phyloP scores from a whole-genome alignment of 2,329 filamentous ascomycete genomes.

The Amylocarpus encephaloides region DNA sequence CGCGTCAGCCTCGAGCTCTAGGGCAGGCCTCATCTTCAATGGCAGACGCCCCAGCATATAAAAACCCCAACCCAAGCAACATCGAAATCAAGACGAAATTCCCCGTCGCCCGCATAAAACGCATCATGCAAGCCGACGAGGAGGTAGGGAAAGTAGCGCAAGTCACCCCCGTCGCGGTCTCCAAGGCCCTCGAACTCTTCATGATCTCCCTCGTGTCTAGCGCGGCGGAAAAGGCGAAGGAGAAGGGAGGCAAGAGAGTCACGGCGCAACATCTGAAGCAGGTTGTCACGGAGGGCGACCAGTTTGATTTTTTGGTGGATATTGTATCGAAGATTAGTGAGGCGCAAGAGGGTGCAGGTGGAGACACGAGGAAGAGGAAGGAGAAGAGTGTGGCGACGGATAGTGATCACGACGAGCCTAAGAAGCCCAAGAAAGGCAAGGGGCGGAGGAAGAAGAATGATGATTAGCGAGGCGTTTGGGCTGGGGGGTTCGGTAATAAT shows the following conservation, averaged over 20 bases:
- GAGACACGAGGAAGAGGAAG: constrained; percentile 23
- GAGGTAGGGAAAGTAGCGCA: constrained; percentile 98
- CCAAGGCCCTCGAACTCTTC: constrained; percentile 92
- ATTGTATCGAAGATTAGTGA: constrained; percentile 83
- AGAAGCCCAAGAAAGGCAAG: constrained; percentile 28
- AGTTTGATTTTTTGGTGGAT: constrained; percentile 89
- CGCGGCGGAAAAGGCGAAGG: constrained; percentile 75
- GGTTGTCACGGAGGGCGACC: constrained; percentile 79
- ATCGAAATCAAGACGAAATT: constrained; percentile 90
- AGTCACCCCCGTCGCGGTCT: constrained; percentile 90
- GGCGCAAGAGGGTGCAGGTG: constrained; percentile 25
- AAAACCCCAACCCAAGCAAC: constrained; percentile 35
- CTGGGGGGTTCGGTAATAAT: not conserved
- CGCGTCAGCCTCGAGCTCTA: constrained; percentile 10
- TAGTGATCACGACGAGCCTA: constrained; percentile 19
- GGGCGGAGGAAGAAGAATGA: constrained; percentile 22
- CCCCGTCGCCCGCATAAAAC: constrained; percentile 93
- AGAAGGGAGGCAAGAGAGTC: constrained; percentile 81
- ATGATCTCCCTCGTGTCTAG: constrained; percentile 93
- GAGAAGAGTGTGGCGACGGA: constrained; percentile 14
- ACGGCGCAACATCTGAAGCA: constrained; percentile 87
- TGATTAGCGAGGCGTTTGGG: not conserved
- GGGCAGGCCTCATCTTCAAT: constrained; percentile 9
- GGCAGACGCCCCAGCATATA: constrained; percentile 34
- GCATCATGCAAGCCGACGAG: constrained; percentile 98